Percentiles rank a stretch among this genome's conserved stretches.
phyloP scores from a whole-genome alignment of 2,329 filamentous ascomycete genomes.

The Clonostachys chloroleuca region DNA sequence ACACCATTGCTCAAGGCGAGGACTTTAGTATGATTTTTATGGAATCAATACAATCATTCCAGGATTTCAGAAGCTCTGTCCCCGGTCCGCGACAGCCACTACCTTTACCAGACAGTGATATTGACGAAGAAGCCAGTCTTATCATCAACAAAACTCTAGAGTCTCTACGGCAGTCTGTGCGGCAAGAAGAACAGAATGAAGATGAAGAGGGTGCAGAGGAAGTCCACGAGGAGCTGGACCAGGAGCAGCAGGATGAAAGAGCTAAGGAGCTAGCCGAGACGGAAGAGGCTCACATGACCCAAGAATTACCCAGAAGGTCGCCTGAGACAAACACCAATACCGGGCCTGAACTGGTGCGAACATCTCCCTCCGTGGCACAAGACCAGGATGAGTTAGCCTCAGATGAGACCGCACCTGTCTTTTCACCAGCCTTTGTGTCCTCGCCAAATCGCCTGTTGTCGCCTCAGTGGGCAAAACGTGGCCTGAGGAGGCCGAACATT shows the following conservation, averaged over 20 bases:
- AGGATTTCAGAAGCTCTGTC: slow-evolving; percentile 25
- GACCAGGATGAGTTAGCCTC: not conserved
- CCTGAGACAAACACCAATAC: not conserved
- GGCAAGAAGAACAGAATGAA: slow-evolving; percentile 4
- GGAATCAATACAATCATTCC: slow-evolving; percentile 46
- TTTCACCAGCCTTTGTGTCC: not conserved
- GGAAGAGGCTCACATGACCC: no score
- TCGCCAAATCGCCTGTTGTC: not conserved
- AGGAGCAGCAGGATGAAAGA: not conserved
- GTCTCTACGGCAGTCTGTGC: slow-evolving; percentile 30
- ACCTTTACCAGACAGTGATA: slow-evolving; percentile 25
- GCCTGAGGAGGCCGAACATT: slow-evolving; percentile 20
- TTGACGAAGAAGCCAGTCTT: slow-evolving; percentile 51
- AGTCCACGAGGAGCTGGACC: slow-evolving; percentile 4
- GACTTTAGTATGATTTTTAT: slow-evolving; percentile 58
- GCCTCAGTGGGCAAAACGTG: slow-evolving; percentile 17
- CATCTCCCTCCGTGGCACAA: not conserved
- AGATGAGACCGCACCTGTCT: not conserved
- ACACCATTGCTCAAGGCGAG: slow-evolving; percentile 44
- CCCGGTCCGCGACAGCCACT: slow-evolving; percentile 7
- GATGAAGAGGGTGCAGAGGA: slow-evolving; percentile 1
- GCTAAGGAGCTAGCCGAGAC: no score
- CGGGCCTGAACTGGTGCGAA: not conserved
- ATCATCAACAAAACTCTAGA: slow-evolving; percentile 53
- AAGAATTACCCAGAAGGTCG: no score